phyloP scores from a whole-genome alignment of 768 basidiomycete genomes.

The Mycena belliarum region DNA sequence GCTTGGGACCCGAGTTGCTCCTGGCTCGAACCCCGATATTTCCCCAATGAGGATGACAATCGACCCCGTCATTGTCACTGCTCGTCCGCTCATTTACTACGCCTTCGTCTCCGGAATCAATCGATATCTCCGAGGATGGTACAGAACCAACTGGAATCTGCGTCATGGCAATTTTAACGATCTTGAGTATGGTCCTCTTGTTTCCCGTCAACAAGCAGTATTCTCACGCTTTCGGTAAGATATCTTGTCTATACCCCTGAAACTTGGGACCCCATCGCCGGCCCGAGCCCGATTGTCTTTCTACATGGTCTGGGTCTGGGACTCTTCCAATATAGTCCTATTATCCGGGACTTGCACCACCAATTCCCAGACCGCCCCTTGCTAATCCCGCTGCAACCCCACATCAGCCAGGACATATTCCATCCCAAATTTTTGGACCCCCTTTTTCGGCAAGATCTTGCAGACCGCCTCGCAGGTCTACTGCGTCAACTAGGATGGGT shows the following conservation, averaged over 20 bases:
- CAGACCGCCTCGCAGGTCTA: constrained; percentile 55
- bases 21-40: constrained; percentile 55
- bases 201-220: not conserved
- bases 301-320: constrained; percentile 90
- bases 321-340: constrained; percentile 64
- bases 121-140: constrained; percentile 44
- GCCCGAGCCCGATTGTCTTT: constrained; percentile 75
- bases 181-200: constrained; percentile 59
- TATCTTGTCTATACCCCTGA: constrained; percentile 75
- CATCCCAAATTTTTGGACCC: constrained; percentile 74
- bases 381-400: constrained; percentile 76
- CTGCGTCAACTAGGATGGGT: constrained; percentile 70
- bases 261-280: constrained; percentile 59
- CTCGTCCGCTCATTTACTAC: constrained; percentile 73
- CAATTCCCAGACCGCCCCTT: constrained; percentile 68
- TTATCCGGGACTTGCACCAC: constrained; percentile 59
- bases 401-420: constrained; percentile 85
- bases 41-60: constrained; percentile 70
- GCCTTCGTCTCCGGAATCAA: constrained; percentile 51
- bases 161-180: constrained; percentile 53
- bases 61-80: constrained; percentile 62
- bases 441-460: constrained; percentile 60
- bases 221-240: constrained; percentile 34
- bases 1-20: constrained; percentile 62
- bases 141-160: constrained; percentile 43